Evolutionary conservation across 106 monocot genomes (phyloP).

Genomic region (Apostasia shenzhenica): DNA sequence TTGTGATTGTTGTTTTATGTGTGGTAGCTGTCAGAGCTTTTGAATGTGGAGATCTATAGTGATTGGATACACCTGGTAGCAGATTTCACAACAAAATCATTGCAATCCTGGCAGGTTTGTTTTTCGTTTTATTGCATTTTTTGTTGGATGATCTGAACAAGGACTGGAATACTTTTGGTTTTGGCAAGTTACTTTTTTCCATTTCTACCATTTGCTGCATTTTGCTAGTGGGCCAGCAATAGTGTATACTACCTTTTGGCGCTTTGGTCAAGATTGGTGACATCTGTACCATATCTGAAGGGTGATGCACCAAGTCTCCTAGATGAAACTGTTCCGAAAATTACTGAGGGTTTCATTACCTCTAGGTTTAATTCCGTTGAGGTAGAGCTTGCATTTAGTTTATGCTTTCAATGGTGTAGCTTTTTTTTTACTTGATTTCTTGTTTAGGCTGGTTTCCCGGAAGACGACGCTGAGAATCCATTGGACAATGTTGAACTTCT

Average conservation of each 20-base stretch:
- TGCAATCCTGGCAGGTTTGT: conserved; percentile 96
- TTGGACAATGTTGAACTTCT: conserved; percentile 96
- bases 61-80: conserved; percentile 94
- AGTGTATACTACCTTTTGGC: conserved; percentile 94
- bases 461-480: conserved; percentile 84
- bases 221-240: conserved; percentile 87
- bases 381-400: conserved; percentile 27
- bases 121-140: background rate
- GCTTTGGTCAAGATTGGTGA: conserved; percentile 98
- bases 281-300: conserved; percentile 92
- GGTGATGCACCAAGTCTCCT: conserved; percentile 84
- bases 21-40: conserved; percentile 78
- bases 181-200: background rate
- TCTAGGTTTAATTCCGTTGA: conserved; percentile 94
- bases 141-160: background rate
- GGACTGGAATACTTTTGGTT: background rate
- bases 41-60: conserved; percentile 78
- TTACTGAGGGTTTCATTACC: conserved; percentile 91
- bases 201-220: conserved; percentile 9
- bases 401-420: background rate
- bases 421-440: conserved; percentile 9
- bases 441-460: conserved; percentile 73
- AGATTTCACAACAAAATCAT: conserved; percentile 83
- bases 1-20: conserved; percentile 1
- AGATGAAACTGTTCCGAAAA: conserved; percentile 95